Evolutionary conservation across 139 green algal genomes (phyloP), one percentile per base, ranked within the genome.

Genomic region (Diplosphaera chodatii): DNA sequence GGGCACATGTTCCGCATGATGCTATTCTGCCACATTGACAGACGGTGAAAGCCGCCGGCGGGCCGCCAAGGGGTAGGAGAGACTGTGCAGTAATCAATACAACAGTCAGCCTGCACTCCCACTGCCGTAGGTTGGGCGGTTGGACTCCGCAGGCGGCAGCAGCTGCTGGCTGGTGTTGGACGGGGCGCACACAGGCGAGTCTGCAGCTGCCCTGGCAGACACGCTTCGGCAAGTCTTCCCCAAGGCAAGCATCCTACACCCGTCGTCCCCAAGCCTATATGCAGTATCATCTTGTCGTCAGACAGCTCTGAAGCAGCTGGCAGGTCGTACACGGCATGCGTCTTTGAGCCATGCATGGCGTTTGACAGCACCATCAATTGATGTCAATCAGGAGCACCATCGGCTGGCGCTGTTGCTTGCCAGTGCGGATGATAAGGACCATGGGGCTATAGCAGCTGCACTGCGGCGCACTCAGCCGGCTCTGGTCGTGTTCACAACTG

Each of bases 361-460:
- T n/a, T n/a, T n/a, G n/a, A n/a, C n/a, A n/a, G n/a, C n/a, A n/a
- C n/a, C n/a, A n/a, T n/a, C n/a, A n/a, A n/a, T n/a, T n/a, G n/a
- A n/a, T n/a, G n/a, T n/a, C n/a, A n/a, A n/a, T 5, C 48, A 59
- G 48, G 48, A 48, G 37, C 37, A 10, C 4, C 34, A 66, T 0
- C 81, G 84, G 0, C 30, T 94, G 65, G 88, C 81, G 16, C 74
- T 96, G 33, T 81, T 96, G 37, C 31, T 96, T 63, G 89, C 84
- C 16, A 94, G 93, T 87, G 90, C 89, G 1, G 81, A 63, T 2
- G 91, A 97, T 77, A 97, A 97, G 80, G 76, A 94, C 56, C 78
- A 87, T 70, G 67, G 70, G 62, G 83, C 63, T 4, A 77, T 91
- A 32, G 56, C 74, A 23, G 31, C 34, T 34, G 80, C 48, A 40